These are phyloP conservation scores for Stephania cephalantha DNA, from an alignment of 164 flowering plant species.

Conservation along the genomic window DNA sequence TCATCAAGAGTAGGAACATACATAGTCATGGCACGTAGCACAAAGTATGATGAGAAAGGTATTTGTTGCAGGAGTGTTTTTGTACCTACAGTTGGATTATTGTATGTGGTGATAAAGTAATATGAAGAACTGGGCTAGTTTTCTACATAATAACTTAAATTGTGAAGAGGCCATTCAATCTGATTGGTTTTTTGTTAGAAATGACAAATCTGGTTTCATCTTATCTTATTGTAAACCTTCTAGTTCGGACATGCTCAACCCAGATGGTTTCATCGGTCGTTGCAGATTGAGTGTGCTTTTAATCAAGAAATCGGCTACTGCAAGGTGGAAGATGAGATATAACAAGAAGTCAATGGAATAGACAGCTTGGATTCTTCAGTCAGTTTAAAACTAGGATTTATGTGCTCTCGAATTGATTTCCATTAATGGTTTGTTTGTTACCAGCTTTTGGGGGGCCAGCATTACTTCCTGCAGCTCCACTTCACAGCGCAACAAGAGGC, in stretches of 20 bases:
- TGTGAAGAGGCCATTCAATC: too few relatives aligned
- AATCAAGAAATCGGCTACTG: conserved; percentile 89
- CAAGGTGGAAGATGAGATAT: conserved; percentile 66
- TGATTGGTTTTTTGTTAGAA: too few relatives aligned
- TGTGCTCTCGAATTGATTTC: not conserved
- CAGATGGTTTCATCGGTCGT: not conserved
- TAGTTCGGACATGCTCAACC: too few relatives aligned
- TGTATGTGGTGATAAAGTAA: too few relatives aligned
- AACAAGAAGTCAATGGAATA: too few relatives aligned
- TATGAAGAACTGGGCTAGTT: too few relatives aligned
- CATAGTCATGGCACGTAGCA: not conserved
- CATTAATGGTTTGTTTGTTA: not conserved
- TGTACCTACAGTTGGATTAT: too few relatives aligned
- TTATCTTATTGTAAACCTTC: too few relatives aligned
- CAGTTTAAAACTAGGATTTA: not conserved
- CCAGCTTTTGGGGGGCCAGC: conserved; percentile 75
- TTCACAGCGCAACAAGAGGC: conserved; percentile 73
- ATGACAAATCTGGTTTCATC: too few relatives aligned
- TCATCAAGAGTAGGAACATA: not conserved
- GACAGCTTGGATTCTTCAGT: not conserved
- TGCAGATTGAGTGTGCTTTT: conserved; percentile 87
- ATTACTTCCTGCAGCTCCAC: conserved; percentile 60
- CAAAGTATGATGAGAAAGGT: too few relatives aligned
- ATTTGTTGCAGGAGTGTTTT: not conserved
- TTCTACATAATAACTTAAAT: too few relatives aligned